Evolutionary conservation across 1,139 yeast genomes (phyloP).

Genomic region (Taphrina communis): DNA sequence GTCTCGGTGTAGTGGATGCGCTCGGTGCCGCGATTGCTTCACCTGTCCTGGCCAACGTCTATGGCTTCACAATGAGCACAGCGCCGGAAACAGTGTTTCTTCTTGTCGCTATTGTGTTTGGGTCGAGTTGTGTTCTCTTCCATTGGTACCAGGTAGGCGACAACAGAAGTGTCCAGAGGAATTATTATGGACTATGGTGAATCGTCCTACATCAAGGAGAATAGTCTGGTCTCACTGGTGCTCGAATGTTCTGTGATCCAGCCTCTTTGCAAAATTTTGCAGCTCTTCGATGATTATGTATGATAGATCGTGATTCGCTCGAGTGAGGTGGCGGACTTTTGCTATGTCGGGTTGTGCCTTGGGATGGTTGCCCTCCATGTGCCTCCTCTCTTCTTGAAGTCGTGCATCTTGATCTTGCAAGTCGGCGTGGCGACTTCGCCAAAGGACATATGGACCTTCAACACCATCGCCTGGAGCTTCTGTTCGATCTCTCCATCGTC

Average conservation of each 20-base stretch:
- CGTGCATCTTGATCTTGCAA: constrained; percentile 5
- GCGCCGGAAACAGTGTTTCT: constrained; percentile 11
- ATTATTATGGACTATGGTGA: not conserved
- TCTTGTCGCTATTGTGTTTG: constrained; percentile 4
- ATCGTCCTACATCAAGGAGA: not conserved
- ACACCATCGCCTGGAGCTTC: constrained; percentile 26
- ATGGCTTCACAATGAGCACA: constrained; percentile 9
- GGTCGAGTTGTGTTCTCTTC: not conserved
- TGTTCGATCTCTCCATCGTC: constrained; percentile 34
- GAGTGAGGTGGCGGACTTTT: not conserved
- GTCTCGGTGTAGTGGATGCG: constrained; percentile 11
- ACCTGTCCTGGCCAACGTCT: constrained; percentile 9
- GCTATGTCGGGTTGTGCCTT: not conserved
- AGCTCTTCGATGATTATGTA: constrained; percentile 21
- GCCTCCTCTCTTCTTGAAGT: not conserved
- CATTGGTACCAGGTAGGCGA: constrained; percentile 1
- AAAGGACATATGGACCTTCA: constrained; percentile 35
- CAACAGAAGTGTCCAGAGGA: not conserved
- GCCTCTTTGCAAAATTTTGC: not conserved
- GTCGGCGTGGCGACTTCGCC: constrained; percentile 24
- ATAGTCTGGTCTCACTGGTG: not conserved
- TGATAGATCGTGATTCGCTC: constrained; percentile 2
- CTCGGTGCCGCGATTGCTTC: constrained; percentile 15
- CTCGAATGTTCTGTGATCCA: not conserved
- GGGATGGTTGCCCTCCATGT: not conserved